Conservation (phyloP, 108 stramenopile species). For the Skeletonema tropicum region DNA sequence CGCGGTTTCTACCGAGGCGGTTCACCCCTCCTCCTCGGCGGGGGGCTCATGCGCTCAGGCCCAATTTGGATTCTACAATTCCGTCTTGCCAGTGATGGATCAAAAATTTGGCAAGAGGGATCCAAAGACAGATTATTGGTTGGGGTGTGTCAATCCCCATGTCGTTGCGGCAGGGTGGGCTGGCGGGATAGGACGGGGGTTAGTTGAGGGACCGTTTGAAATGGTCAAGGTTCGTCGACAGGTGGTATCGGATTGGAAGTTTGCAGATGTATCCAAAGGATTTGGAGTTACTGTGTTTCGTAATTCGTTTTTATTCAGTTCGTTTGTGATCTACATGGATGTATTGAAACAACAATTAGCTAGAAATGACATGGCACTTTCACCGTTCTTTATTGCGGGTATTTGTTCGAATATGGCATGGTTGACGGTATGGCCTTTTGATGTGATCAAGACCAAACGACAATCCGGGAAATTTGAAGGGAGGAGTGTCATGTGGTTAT, state of each 20-base stretch:
- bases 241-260: conserved; percentile 58
- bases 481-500: conserved; percentile 28
- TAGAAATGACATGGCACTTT: conserved; percentile 28
- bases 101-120: conserved; percentile 20
- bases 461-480: conserved; percentile 76
- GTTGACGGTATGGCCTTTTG: conserved; percentile 83
- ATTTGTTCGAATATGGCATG: conserved; percentile 84
- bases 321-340: conserved; percentile 83
- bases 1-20: conserved; percentile 78
- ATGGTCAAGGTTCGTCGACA: conserved; percentile 83
- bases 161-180: conserved; percentile 76
- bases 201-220: conserved; percentile 85
- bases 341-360: conserved; percentile 60
- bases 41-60: conserved; percentile 80
- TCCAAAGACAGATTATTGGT: conserved; percentile 22
- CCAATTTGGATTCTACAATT: conserved; percentile 83
- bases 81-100: conserved; percentile 53
- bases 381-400: conserved; percentile 76
- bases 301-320: conserved; percentile 69
- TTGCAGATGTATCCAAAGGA: conserved; percentile 67
- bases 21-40: conserved; percentile 76
- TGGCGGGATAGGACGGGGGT: conserved; percentile 79
- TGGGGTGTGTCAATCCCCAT: conserved; percentile 68
- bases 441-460: conserved; percentile 78
- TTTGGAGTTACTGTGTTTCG: conserved; percentile 71